Evolutionary conservation across 257 asterid genomes (phyloP), one percentile per base, ranked within the genome.

Genomic region (Solanum piurae): DNA sequence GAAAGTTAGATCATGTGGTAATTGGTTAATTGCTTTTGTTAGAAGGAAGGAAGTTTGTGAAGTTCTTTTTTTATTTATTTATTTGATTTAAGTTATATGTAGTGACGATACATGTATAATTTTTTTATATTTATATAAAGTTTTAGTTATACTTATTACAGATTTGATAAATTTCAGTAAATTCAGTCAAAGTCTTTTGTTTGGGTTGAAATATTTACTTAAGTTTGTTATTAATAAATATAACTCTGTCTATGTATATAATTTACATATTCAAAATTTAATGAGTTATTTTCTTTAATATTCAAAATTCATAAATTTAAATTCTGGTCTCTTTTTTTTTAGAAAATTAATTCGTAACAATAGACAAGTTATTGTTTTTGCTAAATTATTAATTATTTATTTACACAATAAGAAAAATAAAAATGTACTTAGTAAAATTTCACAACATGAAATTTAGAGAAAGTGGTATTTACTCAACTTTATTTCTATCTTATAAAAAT

Each of bases 1-100:
- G 87, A 80, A 38, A 49, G 84, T 80, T 87, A 84, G 91, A 66
- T 29, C 31, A 29, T 31, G 34, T 77, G 87, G 64, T 55, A 20
- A 83, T 88, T 86, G 86, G 49, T 37, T 52, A 83, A 37, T 21
- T 76, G 36, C 38, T 79, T 79, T 44, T 80, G 85, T 80, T 27
- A 31, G 10, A 44, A 79, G 85, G 36, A 76, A 13, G 37, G 66
- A 46, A 27, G 68, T 14, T 44, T 27, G 38, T 9, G 27, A 80
- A 71, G 23, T 13, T 69, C 5, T 7, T 69, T 69, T 12, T 29
- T 3, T 21, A 3, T 60, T 23, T 60, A 21, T 60, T 69, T 69
- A 31, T 69, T 69, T 13, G 1, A 69, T 31, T 31, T 31, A 29
- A 69, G 12, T 14, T 6, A 31, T 69, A 69, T 0, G 6, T 29